These are phyloP conservation scores for Allomyces javanicus DNA, from an alignment of 192 early-diverging fungal species.

Conservation along the genomic window DNA sequence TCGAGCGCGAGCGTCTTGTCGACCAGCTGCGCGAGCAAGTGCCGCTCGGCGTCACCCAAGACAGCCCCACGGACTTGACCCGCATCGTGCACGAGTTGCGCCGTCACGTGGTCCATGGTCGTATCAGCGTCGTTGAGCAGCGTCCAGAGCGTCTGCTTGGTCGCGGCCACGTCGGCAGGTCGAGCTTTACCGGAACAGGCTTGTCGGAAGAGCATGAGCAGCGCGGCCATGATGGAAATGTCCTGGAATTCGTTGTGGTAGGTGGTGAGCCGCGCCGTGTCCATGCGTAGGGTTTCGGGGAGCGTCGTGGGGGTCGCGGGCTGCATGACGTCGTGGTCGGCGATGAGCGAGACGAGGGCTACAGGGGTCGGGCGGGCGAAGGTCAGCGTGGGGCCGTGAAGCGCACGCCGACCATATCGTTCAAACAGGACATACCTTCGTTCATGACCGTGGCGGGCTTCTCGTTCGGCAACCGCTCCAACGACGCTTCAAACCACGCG, in stretches of 20 bases:
- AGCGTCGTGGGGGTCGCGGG: background rate
- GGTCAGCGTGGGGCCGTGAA: too few species aligned
- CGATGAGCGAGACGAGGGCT: background rate
- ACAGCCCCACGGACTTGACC: constrained; percentile 16
- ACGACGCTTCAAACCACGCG: background rate
- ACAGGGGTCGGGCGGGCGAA: too few species aligned
- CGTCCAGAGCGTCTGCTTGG: constrained; percentile 23
- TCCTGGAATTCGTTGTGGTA: constrained; percentile 35
- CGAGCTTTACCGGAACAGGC: constrained; percentile 6
- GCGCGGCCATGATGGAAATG: constrained; percentile 20
- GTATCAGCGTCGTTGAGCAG: constrained; percentile 31
- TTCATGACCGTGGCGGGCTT: too few species aligned
- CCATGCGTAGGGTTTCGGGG: constrained; percentile 27
- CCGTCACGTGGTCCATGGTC: constrained; percentile 20
- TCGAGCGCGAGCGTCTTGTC: constrained; percentile 23
- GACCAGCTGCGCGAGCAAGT: constrained; percentile 11
- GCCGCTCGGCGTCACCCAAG: constrained; percentile 6
- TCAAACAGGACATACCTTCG: too few species aligned
- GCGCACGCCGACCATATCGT: too few species aligned
- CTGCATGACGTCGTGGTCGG: background rate
- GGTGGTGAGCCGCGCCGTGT: constrained; percentile 16
- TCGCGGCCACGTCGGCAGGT: background rate
- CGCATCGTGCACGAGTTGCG: constrained; percentile 18
- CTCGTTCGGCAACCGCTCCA: too few species aligned
- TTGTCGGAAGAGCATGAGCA: constrained; percentile 24